phyloP scores from a whole-genome alignment of 1,284 basidiomycete species.

The Thelephora terrestris region DNA sequence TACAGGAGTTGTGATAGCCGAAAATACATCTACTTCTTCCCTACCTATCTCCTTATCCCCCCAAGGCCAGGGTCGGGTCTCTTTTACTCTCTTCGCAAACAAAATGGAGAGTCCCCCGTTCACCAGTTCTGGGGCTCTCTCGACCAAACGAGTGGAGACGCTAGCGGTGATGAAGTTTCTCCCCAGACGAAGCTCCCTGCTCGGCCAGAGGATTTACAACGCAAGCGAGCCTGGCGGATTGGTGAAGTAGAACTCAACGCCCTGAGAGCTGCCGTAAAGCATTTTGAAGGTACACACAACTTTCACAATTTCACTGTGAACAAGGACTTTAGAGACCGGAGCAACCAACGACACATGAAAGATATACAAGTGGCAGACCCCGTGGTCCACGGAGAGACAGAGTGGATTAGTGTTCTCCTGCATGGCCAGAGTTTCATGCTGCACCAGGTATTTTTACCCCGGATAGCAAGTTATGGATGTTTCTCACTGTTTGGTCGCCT shows the following conservation, averaged over 20 bases:
- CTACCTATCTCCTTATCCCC: slow-evolving; percentile 88
- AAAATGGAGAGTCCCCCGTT: slow-evolving; percentile 6
- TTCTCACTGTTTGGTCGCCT: slow-evolving; percentile 1
- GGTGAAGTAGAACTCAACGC: slow-evolving; percentile 40
- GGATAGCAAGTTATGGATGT: not conserved
- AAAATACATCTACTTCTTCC: slow-evolving; percentile 96
- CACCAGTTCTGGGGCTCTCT: slow-evolving; percentile 38
- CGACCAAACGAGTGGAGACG: too few species aligned
- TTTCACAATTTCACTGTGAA: slow-evolving; percentile 98
- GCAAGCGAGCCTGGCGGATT: slow-evolving; percentile 65
- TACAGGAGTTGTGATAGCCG: slow-evolving; percentile 82
- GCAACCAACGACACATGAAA: slow-evolving; percentile 80
- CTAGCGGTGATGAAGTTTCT: too few species aligned
- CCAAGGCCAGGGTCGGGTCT: slow-evolving; percentile 73
- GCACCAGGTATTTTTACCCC: slow-evolving; percentile 58
- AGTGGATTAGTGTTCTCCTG: slow-evolving; percentile 92
- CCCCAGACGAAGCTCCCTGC: slow-evolving; percentile 18
- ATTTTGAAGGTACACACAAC: slow-evolving; percentile 81
- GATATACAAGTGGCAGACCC: slow-evolving; percentile 76
- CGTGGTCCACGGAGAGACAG: slow-evolving; percentile 79
- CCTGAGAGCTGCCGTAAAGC: slow-evolving; percentile 47
- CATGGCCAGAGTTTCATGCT: slow-evolving; percentile 99
- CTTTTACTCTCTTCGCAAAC: slow-evolving; percentile 33
- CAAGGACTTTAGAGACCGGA: slow-evolving; percentile 75
- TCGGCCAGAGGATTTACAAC: slow-evolving; percentile 43